Evolutionary conservation across 345 rosid genomes (phyloP).

Genomic region (Gossypium stocksii): DNA sequence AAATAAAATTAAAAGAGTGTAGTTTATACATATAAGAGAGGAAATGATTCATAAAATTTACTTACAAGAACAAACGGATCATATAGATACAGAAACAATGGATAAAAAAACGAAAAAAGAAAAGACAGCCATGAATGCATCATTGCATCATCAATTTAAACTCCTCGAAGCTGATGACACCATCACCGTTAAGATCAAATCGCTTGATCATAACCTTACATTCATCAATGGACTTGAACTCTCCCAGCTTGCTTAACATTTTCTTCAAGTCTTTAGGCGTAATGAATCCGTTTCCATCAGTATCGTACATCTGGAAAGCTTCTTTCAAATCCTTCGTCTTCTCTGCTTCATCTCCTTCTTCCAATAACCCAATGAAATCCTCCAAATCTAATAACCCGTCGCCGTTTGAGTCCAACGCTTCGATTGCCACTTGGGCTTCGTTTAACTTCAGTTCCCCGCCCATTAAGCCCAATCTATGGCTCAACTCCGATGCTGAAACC

Average conservation of each 20-base stretch:
- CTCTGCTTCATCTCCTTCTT: constrained; percentile 41
- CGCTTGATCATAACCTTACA: constrained; percentile 38
- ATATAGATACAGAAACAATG: too few relatives aligned
- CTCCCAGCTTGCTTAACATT: constrained; percentile 45
- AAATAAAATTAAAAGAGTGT: too few relatives aligned
- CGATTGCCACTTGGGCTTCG: constrained; percentile 31
- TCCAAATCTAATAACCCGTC: constrained; percentile 44
- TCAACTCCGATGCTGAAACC: constrained; percentile 42
- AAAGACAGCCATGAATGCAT: background rate
- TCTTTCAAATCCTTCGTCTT: constrained; percentile 37
- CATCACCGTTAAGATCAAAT: constrained; percentile 45
- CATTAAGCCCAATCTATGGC: constrained; percentile 20
- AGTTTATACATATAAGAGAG: too few relatives aligned
- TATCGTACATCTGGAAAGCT: constrained; percentile 45
- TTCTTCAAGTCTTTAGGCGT: constrained; percentile 31
- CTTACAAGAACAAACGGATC: too few relatives aligned
- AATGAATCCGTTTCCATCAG: constrained; percentile 38
- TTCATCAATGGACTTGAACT: constrained; percentile 34
- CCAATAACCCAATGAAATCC: constrained; percentile 42
- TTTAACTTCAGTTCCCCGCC: constrained; percentile 27
- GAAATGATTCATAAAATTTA: too few relatives aligned
- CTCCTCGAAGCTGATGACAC: constrained; percentile 49
- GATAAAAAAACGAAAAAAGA: background rate
- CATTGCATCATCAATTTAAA: constrained; percentile 42
- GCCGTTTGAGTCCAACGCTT: constrained; percentile 34